Evolutionary conservation across 192 early-diverging fungal genomes (phyloP).

Genomic region (Backusella parvicylindrica): DNA sequence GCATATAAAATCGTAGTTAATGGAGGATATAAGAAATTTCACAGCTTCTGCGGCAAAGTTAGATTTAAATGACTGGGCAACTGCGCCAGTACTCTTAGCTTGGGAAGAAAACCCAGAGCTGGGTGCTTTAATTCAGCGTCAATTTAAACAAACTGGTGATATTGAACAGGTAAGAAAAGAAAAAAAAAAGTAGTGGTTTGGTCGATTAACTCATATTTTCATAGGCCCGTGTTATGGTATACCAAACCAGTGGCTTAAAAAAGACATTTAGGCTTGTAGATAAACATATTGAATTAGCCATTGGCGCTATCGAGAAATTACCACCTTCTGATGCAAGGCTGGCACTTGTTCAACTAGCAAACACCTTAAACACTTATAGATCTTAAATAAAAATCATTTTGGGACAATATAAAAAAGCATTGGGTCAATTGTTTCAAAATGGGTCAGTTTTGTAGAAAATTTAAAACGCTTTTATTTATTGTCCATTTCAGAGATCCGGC

Average conservation of each 20-base stretch:
- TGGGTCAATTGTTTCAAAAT: too few species aligned
- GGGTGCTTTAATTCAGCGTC: conserved; percentile 78
- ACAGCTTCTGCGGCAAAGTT: conserved; percentile 68
- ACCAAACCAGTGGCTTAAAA: conserved; percentile 71
- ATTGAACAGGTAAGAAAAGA: conserved; percentile 52
- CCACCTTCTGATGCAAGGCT: conserved; percentile 73
- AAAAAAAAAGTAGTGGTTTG: background rate
- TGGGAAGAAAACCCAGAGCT: conserved; percentile 86
- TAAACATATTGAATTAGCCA: conserved; percentile 71
- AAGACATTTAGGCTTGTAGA: conserved; percentile 75
- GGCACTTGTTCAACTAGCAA: conserved; percentile 75
- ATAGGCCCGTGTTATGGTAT: conserved; percentile 78
- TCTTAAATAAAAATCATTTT: background rate
- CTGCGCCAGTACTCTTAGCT: conserved; percentile 92
- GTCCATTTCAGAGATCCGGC: too few species aligned
- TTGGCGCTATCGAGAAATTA: conserved; percentile 61
- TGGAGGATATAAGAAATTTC: conserved; percentile 95
- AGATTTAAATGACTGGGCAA: conserved; percentile 92
- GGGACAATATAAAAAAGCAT: too few species aligned
- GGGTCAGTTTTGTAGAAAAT: too few species aligned
- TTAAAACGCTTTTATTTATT: too few species aligned
- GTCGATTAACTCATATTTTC: background rate
- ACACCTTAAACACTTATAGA: conserved; percentile 66
- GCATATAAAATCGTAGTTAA: conserved; percentile 39
- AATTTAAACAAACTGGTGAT: conserved; percentile 77